Conservation (phyloP, 352 stramenopile species). For the Pythium dissotocum region DNA sequence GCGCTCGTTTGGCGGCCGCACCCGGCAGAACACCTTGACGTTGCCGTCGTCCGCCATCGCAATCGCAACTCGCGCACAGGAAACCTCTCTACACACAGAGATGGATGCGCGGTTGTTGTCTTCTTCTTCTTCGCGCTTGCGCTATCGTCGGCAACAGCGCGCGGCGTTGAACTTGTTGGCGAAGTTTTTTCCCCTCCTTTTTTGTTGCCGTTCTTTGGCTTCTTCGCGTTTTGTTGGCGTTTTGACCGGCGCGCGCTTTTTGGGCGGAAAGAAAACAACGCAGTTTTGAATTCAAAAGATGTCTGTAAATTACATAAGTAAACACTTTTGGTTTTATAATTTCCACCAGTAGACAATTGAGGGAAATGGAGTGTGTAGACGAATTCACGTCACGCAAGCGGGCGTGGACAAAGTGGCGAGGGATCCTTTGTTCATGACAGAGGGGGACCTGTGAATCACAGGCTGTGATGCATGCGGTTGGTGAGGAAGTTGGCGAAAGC, state of each 20-base stretch:
- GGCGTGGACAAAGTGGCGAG: background rate
- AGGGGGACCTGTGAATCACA: no score
- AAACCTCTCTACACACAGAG: background rate
- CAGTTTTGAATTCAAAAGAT: background rate
- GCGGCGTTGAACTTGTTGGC: background rate
- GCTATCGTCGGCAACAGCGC: no score
- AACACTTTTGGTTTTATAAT: background rate
- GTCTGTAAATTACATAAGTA: background rate
- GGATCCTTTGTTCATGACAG: no score
- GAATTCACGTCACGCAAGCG: background rate
- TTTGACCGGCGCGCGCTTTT: background rate
- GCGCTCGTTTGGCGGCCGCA: constrained; percentile 79
- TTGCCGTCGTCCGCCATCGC: constrained; percentile 57
- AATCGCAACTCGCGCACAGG: background rate
- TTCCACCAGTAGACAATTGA: no score
- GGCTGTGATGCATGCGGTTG: no score
- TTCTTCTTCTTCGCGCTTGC: background rate
- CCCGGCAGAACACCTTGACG: constrained; percentile 87
- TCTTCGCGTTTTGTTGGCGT: background rate
- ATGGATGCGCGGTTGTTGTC: background rate
- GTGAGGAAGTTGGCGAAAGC: background rate
- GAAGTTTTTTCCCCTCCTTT: background rate
- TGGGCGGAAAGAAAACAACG: background rate
- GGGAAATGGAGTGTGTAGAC: background rate
- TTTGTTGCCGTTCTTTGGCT: background rate